Percentiles rank a stretch among this genome's conserved stretches.
Conservation (phyloP, 208 protist species). For the Crithidia bombi region DNA sequence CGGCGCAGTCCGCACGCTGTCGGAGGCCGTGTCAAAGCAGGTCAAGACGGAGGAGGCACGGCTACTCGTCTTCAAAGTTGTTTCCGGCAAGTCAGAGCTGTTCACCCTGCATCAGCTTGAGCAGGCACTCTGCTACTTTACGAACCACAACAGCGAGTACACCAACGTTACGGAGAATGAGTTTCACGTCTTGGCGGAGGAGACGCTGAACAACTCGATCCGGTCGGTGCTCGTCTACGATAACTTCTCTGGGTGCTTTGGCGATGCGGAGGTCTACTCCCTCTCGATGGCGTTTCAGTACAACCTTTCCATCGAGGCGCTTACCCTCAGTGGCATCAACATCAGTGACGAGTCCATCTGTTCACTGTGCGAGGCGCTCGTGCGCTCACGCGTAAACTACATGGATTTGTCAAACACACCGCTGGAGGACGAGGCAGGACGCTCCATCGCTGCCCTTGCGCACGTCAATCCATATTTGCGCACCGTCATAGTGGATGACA, state of each 20-base stretch:
- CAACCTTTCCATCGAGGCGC: constrained; percentile 83
- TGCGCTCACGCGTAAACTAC: constrained; percentile 79
- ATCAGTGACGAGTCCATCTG: constrained; percentile 84
- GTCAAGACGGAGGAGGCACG: constrained; percentile 42
- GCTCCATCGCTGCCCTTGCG: constrained; percentile 79
- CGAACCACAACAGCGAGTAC: constrained; percentile 86
- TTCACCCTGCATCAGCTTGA: constrained; percentile 68
- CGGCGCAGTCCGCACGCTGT: constrained; percentile 64
- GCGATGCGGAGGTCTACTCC: constrained; percentile 78
- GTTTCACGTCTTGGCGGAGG: constrained; percentile 67
- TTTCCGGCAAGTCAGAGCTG: constrained; percentile 39
- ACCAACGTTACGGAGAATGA: constrained; percentile 69
- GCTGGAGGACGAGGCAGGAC: constrained; percentile 82
- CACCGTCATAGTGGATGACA: constrained; percentile 87
- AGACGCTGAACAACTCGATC: constrained; percentile 89
- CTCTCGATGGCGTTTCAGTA: constrained; percentile 84
- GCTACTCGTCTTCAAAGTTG: constrained; percentile 38
- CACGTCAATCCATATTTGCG: constrained; percentile 85
- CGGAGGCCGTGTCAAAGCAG: constrained; percentile 53
- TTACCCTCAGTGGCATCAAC: constrained; percentile 85
- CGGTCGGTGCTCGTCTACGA: constrained; percentile 82
- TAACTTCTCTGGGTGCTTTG: constrained; percentile 71
- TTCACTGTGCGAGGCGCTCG: constrained; percentile 75
- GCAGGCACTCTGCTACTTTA: constrained; percentile 63
- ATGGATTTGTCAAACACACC: constrained; percentile 88